Evolutionary conservation across 495 filamentous ascomycete genomes (phyloP), one percentile per base, ranked within the genome.

Genomic region (Achaetomiella virescens): DNA sequence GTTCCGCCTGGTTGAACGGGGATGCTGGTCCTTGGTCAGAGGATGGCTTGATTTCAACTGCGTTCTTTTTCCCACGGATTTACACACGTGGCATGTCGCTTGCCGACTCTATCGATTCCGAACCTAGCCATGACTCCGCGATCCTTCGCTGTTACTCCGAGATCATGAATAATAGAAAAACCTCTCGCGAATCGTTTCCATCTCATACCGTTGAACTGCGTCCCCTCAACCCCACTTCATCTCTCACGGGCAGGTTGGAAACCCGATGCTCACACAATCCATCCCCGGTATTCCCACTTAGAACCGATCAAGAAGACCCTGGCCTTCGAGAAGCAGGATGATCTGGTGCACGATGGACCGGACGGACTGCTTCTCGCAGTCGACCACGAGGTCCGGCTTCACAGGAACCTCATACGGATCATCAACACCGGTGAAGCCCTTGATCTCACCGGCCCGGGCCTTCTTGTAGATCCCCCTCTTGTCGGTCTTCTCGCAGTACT

Each of bases 381-480:
- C 90, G 9, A 97, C 92, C 25, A 83, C 81, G 54, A 98, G 77
- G 69, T 96, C 81, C 27, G 90, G 81, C 75, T 95, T 93, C 54
- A 71, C 65, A 5, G 93, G 93, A 56, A 70, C 66, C 83, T 98
- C 93, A 70, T 97, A 98, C 52, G 93, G 91, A 72, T 97, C 93
- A 72, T 98, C 93, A 55, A 98, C 93, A 65, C 93, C 93, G 29
- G 93, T 98, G 79, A 98, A 98, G 31, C 91, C 91, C 84, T 90
- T 93, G 75, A 98, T 95, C 79, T 97, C 90, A 15, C 93, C 93
- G 9, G 73, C 79, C 49, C 95, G 82, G 14, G 93, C 93, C 73
- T 83, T 81, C 22, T 75, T 80, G 73, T 98, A 98, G 61, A 97
- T 86, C 22, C 93, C 95, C 57, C 84, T 80, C 82, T 89, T 95